Evolutionary conservation across 768 basidiomycete genomes (phyloP).

Genomic region (Pulveroboletus frians): DNA sequence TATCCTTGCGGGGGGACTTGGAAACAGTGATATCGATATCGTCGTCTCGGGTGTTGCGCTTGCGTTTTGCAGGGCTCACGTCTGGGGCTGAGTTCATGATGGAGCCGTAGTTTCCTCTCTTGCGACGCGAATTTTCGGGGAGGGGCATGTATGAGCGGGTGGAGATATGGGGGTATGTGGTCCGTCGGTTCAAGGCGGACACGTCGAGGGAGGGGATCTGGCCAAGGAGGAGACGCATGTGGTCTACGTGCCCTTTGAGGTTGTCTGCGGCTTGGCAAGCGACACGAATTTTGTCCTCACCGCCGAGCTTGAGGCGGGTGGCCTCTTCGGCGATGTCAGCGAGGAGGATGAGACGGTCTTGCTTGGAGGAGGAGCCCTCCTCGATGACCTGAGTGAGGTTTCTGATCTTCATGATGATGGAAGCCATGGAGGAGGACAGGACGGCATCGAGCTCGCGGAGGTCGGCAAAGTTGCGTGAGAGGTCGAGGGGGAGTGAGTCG

Average conservation of each 20-base stretch:
- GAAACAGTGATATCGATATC: conserved; percentile 48
- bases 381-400: conserved; percentile 74
- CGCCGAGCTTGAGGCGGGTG: conserved; percentile 81
- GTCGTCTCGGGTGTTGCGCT: conserved; percentile 56
- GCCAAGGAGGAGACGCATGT: conserved; percentile 59
- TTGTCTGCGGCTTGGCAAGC: conserved; percentile 88
- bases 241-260: conserved; percentile 59
- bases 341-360: conserved; percentile 80
- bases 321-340: conserved; percentile 95
- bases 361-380: conserved; percentile 48
- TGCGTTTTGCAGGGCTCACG: conserved; percentile 61
- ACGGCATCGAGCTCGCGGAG: conserved; percentile 98
- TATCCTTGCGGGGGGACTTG: conserved; percentile 64
- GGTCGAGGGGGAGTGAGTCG: conserved; percentile 88
- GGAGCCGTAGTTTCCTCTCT: conserved; percentile 52
- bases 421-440: conserved; percentile 78
- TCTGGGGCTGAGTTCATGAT: conserved; percentile 49
- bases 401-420: conserved; percentile 77
- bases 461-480: conserved; percentile 92
- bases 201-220: conserved; percentile 61
- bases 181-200: conserved; percentile 52
- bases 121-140: conserved; percentile 60
- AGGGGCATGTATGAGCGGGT: conserved; percentile 65
- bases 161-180: conserved; percentile 73
- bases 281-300: conserved; percentile 97